Evolutionary conservation across 2,329 filamentous ascomycete species (phyloP), one percentile per base, ranked within the genome.

Genomic region (Penicillium sclerotigenum): DNA sequence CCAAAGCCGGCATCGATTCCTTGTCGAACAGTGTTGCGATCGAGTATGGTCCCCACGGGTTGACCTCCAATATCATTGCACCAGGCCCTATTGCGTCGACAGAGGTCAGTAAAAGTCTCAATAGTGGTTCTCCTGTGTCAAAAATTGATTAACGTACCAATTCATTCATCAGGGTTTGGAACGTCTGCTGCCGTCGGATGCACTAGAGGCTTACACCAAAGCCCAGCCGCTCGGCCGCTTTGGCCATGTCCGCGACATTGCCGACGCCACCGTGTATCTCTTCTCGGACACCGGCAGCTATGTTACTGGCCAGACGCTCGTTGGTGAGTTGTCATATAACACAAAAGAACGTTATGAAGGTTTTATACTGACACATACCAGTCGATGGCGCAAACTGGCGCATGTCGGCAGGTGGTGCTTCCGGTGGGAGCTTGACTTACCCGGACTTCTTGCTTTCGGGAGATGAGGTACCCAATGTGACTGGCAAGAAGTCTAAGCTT

Each of bases 1-100:
- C 94, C 55, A 99, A 99, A 77, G 89, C 93, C 0, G 90, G 88
- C 16, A 86, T 99, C 11, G 93, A 99, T 74, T 87, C 91, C 1
- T 83, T 99, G 68, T 87, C 89, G 57, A 83, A 86, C 52, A 88
- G 85, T 5, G 84, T 95, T 0, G 86, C 91, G 1, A 83, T 99
- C 52, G 94, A 99, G 74, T 94, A 94, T 70, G 93, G 93, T 0
- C 94, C 94, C 0, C 83, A 84, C 41, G 94, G 94, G 14, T 77
- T 97, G 31, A 92, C 89, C 1, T 90, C 88, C 53, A 99, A 99
- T 70, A 85, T 94, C 53, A 88, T 99, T 63, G 85, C 91, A 0
- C 94, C 93, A 0, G 94, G 94, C 0, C 89, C 89, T 0, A 96
- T 99, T 64, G 84, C 79, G 1, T 88, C 84, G 26, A 97, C 94